A percentile compares a stretch with the other conserved stretches of the same genome.
Evolutionary conservation across 2,329 filamentous ascomycete genomes (phyloP).

Genomic region (Tolypocladium nubicola): DNA sequence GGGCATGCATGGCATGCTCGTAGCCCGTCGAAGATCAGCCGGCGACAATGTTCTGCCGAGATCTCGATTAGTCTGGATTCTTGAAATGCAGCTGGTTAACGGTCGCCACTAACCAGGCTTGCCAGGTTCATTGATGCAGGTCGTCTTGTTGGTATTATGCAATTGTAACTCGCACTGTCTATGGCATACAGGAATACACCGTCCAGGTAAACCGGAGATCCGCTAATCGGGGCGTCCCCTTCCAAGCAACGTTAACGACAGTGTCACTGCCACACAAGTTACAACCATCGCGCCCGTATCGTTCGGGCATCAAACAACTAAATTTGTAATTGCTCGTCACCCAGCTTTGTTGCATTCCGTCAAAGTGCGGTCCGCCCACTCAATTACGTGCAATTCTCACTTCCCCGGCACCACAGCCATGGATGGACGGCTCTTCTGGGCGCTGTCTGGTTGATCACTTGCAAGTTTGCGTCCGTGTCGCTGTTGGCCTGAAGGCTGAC

Average conservation of each 20-base stretch:
- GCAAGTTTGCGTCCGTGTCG: background rate
- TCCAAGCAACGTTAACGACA: background rate
- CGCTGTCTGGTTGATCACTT: background rate
- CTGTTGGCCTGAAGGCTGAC: background rate
- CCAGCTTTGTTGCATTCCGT: background rate
- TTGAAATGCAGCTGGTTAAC: background rate
- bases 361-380: background rate
- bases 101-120: background rate
- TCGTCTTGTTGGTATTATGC: background rate
- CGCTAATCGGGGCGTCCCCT: background rate
- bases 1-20: constrained; percentile 17
- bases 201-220: background rate
- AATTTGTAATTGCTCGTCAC: background rate
- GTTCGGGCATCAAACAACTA: background rate
- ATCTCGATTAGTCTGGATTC: background rate
- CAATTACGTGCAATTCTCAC: background rate
- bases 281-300: background rate
- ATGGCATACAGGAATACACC: background rate
- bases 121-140: background rate
- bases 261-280: background rate
- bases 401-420: background rate
- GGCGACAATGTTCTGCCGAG: background rate
- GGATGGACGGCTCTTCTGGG: background rate
- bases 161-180: background rate
- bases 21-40: background rate